These are phyloP conservation scores for Raddia guianensis DNA, from an alignment of 176 grass and related monocot species.

Conservation along the genomic window DNA sequence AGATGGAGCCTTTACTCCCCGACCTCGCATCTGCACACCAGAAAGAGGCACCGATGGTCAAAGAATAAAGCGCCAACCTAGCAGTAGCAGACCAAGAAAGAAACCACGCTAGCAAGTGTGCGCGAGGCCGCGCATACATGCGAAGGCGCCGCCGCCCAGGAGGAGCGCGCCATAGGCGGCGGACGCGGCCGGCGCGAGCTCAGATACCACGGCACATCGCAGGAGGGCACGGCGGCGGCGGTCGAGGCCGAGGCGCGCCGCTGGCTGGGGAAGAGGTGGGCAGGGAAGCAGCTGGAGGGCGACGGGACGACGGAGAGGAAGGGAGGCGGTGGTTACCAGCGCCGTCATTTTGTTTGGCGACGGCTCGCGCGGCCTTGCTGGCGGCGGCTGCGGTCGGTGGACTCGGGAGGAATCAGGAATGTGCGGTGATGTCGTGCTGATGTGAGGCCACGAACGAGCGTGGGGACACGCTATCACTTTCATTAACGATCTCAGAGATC, in stretches of 20 bases:
- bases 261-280: neutral
- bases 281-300: neutral
- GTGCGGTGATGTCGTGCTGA: neutral
- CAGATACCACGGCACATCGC: slow-evolving; percentile 57
- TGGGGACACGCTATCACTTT: slow-evolving; percentile 15
- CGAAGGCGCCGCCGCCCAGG: slow-evolving; percentile 74
- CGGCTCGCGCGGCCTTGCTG: neutral
- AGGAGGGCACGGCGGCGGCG: slow-evolving; percentile 26
- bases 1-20: slow-evolving; percentile 84
- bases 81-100: neutral
- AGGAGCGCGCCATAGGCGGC: slow-evolving; percentile 67
- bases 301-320: slow-evolving; percentile 10
- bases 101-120: slow-evolving; percentile 1
- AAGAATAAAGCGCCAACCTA: slow-evolving; percentile 27
- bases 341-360: slow-evolving; percentile 39
- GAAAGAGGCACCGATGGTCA: slow-evolving; percentile 35
- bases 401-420: neutral
- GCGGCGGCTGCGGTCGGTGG: slow-evolving; percentile 22
- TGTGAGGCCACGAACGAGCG: neutral
- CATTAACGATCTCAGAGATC: neutral
- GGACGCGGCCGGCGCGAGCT: slow-evolving; percentile 56
- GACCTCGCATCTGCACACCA: slow-evolving; percentile 69
- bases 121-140: slow-evolving; percentile 49
- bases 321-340: slow-evolving; percentile 17
- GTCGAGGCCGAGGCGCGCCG: neutral